A percentile compares a stretch with the other conserved stretches of the same genome.
Conservation (phyloP, 768 basidiomycete species). For the Kwoniella sp. region DNA sequence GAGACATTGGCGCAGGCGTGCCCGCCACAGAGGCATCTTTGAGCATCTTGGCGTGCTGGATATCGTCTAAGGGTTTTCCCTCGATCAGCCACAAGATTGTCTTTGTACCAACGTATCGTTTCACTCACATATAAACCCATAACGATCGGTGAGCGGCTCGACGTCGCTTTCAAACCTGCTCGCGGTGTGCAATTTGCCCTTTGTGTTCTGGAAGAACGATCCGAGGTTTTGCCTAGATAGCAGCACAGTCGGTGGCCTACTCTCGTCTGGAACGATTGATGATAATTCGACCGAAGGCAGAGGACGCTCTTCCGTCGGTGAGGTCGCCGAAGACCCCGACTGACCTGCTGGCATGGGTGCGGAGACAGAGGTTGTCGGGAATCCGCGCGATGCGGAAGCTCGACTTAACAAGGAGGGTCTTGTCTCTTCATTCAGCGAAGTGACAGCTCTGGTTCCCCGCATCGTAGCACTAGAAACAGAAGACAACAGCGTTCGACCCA, state of each 20-base stretch:
- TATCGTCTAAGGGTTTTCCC: constrained; percentile 34
- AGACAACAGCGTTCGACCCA: constrained; percentile 41
- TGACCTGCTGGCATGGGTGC: constrained; percentile 19
- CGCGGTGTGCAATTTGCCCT: constrained; percentile 32
- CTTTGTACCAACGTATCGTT: no score
- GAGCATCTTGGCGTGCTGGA: constrained; percentile 50
- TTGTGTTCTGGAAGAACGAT: constrained; percentile 34
- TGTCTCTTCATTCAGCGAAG: constrained; percentile 10
- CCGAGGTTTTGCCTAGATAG: constrained; percentile 48
- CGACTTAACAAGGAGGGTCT: constrained; percentile 40
- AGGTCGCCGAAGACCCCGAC: constrained; percentile 17
- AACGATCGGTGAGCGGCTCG: constrained; percentile 51
- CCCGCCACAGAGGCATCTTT: constrained; percentile 48
- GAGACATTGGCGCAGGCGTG: constrained; percentile 39
- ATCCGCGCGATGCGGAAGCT: constrained; percentile 28
- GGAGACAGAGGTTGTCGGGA: constrained; percentile 41
- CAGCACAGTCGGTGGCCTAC: constrained; percentile 50
- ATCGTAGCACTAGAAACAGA: constrained; percentile 38
- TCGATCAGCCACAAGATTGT: background rate
- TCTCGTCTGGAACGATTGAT: constrained; percentile 43
- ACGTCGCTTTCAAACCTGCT: constrained; percentile 46
- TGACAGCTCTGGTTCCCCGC: constrained; percentile 20
- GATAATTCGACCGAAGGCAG: constrained; percentile 48
- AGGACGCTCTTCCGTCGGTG: constrained; percentile 22
- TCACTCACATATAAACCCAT: constrained; percentile 54